Evolutionary conservation across 768 basidiomycete species (phyloP).

Genomic region (Agrocybe chaxingu): DNA sequence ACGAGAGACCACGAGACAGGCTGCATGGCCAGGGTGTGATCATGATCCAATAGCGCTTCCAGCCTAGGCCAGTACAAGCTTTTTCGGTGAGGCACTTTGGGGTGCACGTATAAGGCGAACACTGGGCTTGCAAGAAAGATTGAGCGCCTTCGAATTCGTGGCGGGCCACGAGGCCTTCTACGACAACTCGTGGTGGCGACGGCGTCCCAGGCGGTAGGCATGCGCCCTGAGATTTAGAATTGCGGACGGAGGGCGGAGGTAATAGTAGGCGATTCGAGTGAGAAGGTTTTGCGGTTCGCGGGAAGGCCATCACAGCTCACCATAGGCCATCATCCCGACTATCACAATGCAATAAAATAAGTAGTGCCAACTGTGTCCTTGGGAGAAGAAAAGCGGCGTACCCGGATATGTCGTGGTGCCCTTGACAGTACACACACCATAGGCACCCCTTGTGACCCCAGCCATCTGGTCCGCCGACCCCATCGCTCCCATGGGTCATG

Average conservation of each 20-base stretch:
- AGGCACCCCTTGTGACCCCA: conserved; percentile 14
- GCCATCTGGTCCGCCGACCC: conserved; percentile 14
- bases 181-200: no score
- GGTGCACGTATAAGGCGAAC: not conserved
- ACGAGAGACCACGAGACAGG: not conserved
- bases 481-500: conserved; percentile 9
- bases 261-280: conserved; percentile 5
- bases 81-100: not conserved
- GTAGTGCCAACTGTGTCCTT: not conserved
- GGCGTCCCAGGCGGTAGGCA: no score
- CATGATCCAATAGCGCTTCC: not conserved
- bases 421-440: not conserved
- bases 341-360: not conserved
- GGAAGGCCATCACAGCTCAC: conserved; percentile 3
- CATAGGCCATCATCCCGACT: not conserved
- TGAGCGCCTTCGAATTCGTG: no score
- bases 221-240: not conserved
- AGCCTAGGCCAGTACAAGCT: not conserved
- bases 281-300: conserved; percentile 9
- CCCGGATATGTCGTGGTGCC: not conserved
- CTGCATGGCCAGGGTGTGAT: not conserved
- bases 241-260: not conserved
- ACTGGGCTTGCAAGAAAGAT: not conserved
- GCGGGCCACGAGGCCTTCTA: no score
- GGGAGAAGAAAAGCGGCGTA: conserved; percentile 8